Base-by-base conservation (phyloP, 1,284 basidiomycete genomes). In the Ustilago tritici region DNA sequence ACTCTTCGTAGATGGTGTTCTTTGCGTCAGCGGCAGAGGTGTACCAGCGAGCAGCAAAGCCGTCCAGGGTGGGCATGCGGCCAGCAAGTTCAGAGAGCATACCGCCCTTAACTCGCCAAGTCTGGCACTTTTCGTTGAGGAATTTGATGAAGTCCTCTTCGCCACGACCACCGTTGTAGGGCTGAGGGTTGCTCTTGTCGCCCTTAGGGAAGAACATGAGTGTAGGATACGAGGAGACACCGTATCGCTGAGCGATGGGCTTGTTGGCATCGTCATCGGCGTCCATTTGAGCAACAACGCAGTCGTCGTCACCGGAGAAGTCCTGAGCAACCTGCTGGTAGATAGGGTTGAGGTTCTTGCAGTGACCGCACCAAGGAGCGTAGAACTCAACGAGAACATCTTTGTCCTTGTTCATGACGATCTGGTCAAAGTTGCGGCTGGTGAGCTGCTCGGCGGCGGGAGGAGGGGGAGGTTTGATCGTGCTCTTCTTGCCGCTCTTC, bases 331-430 rank as follows among this genome's bases (percentile, higher is more conserved):
- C 91, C 47, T 89, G 90, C 79, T 98, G 95, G 93, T 95, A 99
- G 65, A 89, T 93, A 19, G 97, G 97, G 87, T 93, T 94, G 80
- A 99, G 91, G 82, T 94, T 93, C 89, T 97, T 97, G 92, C 95
- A 96, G 83, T 88, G 87, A 41, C 87, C 87, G 72, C 88, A 97
- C 96, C 97, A 99, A 61, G 94, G 92, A 61, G 96, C 97, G 85
- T 95, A 98, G 67, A 86, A 95, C 88, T 99, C 97, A 82, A 98
- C 90, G 81, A 99, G 95, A 80, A 98, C 92, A 87, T 99, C 96
- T 89, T 98, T 98, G 76, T 62, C 70, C 56, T 95, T 92, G 85
- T 97, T 92, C 74, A 91, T 91, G 43, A 94, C 92, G 63, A 96
- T 89, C 70, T 84, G 70, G 10, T 98, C 93, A 83, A 98, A 99